Base-by-base conservation (phyloP, 805 yeast species). In the Vanderwaltozyma tropicalis region DNA sequence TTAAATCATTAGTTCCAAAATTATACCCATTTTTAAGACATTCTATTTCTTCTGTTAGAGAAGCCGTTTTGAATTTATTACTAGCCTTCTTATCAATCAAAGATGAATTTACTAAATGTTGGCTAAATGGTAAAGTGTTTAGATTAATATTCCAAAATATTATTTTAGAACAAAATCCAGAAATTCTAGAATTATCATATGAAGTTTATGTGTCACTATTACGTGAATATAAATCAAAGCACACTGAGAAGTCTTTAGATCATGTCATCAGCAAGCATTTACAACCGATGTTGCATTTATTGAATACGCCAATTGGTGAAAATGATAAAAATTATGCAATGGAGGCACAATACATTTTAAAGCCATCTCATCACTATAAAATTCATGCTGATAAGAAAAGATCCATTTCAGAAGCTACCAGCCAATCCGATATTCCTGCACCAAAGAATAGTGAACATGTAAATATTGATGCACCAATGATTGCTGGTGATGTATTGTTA, bases 291-390 rank as follows among this genome's bases (percentile, higher is more conserved):
- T 61, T 81, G 37, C 72, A 77, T 13, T 64, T 92, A 31, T 53
- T 86, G 32, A 79, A 85, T 80, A 89, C 97, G 0, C 99, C 99
- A 3, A 82, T 92, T 41, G 98, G 99, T 43, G 77, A 87, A 39
- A 82, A 95, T 4, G 77, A 97, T 45, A 83, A 80, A 55, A 83
- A 80, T 49, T 92, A 85, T 58, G 74, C 76, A 25, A 85, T 92
- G 95, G 78, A 83, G 46, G 66, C 82, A 0, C 64, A 69, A n/a
- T 68, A 76, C 35, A 73, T 92, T 30, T 63, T 89, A 53, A 75
- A 83, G 45, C 95, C 96, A 1, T 81, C 94, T 13, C 55, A 48
- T 28, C 54, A 58, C 40, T 61, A 61, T 34, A 55, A 56, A 41
- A 35, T 61, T 19, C 57, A 52, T 37, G 48, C 55, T 15, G 59